phyloP scores from a whole-genome alignment of 2,329 filamentous ascomycete species.

The Daldinia sp. region DNA sequence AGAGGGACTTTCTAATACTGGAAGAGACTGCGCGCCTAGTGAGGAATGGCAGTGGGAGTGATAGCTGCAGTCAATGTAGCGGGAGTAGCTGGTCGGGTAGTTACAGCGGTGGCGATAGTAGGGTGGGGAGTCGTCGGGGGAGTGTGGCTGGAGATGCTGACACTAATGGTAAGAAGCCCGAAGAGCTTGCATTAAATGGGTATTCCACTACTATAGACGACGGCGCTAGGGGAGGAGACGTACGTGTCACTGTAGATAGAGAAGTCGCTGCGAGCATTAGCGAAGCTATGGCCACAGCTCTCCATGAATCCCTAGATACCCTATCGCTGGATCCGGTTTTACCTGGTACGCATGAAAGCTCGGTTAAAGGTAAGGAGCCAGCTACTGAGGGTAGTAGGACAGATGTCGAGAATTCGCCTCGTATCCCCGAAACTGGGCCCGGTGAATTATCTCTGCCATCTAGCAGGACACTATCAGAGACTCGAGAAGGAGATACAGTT shows the following conservation, averaged over 20 bases:
- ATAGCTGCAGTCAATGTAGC: constrained; percentile 43
- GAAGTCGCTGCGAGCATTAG: constrained; percentile 43
- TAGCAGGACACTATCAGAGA: neutral
- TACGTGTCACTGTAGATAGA: constrained; percentile 39
- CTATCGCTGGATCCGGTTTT: constrained; percentile 18
- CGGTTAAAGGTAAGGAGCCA: constrained; percentile 41
- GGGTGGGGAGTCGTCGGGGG: constrained; percentile 30
- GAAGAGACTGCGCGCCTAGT: constrained; percentile 71
- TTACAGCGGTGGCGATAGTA: constrained; percentile 35
- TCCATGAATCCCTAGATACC: constrained; percentile 31
- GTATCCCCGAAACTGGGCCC: neutral
- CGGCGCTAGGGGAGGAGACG: neutral
- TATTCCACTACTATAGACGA: neutral
- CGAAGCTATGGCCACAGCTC: constrained; percentile 45
- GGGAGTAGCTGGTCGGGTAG: constrained; percentile 41
- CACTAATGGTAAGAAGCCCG: constrained; percentile 6
- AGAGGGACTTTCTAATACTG: constrained; percentile 69
- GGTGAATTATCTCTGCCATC: neutral
- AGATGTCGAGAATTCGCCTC: neutral
- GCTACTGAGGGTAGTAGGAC: constrained; percentile 18
- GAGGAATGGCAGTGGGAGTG: constrained; percentile 46
- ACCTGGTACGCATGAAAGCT: constrained; percentile 10
- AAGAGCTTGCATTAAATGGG: constrained; percentile 31
- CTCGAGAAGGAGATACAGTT: neutral
- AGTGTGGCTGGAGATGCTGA: constrained; percentile 27